Evolutionary conservation across 2,329 filamentous ascomycete genomes (phyloP).

Genomic region (Penicillium griseofulvum): DNA sequence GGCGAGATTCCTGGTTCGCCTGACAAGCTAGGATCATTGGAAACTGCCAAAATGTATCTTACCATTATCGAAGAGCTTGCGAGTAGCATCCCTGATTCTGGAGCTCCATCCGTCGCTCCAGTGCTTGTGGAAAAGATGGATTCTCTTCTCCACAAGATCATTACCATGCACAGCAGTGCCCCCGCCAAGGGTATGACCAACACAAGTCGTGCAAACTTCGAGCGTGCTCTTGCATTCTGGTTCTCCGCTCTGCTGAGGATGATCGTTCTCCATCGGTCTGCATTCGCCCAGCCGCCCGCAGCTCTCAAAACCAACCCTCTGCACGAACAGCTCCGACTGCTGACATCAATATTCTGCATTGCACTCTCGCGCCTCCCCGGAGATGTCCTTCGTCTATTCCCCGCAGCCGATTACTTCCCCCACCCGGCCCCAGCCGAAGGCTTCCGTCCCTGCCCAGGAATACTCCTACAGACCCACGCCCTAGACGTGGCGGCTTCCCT

Average conservation of each 20-base stretch:
- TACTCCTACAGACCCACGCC: slow-evolving; percentile 40
- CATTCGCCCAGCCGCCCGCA: slow-evolving; percentile 29
- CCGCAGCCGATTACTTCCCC: slow-evolving; percentile 31
- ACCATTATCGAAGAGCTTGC: slow-evolving; percentile 41
- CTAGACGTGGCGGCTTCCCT: slow-evolving; percentile 47
- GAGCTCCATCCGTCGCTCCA: slow-evolving; percentile 30
- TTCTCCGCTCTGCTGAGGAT: slow-evolving; percentile 43
- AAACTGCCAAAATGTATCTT: slow-evolving; percentile 38
- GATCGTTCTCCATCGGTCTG: slow-evolving; percentile 40
- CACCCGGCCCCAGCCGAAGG: slow-evolving; percentile 22
- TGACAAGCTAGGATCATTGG: slow-evolving; percentile 23
- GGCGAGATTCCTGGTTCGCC: slow-evolving; percentile 5
- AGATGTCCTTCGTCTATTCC: slow-evolving; percentile 31
- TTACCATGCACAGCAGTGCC: slow-evolving; percentile 27
- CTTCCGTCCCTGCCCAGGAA: slow-evolving; percentile 31
- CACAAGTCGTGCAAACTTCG: slow-evolving; percentile 24
- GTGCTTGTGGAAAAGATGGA: slow-evolving; percentile 44
- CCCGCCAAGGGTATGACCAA: slow-evolving; percentile 15
- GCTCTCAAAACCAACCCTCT: slow-evolving; percentile 25
- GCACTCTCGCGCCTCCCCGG: slow-evolving; percentile 39
- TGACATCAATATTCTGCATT: slow-evolving; percentile 42
- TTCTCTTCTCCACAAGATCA: slow-evolving; percentile 37
- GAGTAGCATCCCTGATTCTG: slow-evolving; percentile 36
- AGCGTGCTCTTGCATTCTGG: slow-evolving; percentile 39
- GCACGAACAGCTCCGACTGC: slow-evolving; percentile 37